A percentile compares a stretch with the other conserved stretches of the same genome.
phyloP scores from a whole-genome alignment of 306 rosid genomes.

The Vicia villosa region DNA sequence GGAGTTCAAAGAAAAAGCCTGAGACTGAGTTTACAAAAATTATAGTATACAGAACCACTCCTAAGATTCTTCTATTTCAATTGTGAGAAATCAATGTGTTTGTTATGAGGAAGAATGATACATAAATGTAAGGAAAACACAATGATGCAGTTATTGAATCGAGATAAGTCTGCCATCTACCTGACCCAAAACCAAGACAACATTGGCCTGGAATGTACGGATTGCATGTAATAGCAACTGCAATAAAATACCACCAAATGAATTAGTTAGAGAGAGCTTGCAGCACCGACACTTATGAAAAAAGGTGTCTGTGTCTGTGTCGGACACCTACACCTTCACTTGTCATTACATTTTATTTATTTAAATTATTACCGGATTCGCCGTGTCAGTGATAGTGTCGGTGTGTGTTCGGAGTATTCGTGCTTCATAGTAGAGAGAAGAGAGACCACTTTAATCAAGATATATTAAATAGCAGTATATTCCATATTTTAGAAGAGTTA shows the following conservation, averaged over 20 bases:
- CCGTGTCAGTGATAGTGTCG: too few species aligned
- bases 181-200: slow-evolving; percentile 95
- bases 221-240: slow-evolving; percentile 95
- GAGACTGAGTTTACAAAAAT: slow-evolving; percentile 18
- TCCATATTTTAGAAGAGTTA: neutral
- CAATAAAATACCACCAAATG: slow-evolving; percentile 35
- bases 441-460: slow-evolving; percentile 16
- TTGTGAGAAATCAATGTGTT: neutral
- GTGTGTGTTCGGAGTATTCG: too few species aligned
- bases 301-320: too few species aligned
- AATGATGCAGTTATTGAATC: slow-evolving; percentile 13
- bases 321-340: too few species aligned
- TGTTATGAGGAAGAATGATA: neutral
- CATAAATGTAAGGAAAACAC: slow-evolving; percentile 15
- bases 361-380: too few species aligned
- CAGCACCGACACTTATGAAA: too few species aligned
- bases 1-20: slow-evolving; percentile 31
- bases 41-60: slow-evolving; percentile 3
- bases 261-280: neutral
- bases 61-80: neutral
- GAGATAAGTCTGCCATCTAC: slow-evolving; percentile 44
- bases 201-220: slow-evolving; percentile 77
- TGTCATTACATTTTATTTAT: too few species aligned
- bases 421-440: neutral
- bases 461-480: slow-evolving; percentile 20